These are phyloP conservation scores for Karstenula rhodostoma DNA, from an alignment of 2,329 filamentous ascomycete species.

Conservation along the genomic window DNA sequence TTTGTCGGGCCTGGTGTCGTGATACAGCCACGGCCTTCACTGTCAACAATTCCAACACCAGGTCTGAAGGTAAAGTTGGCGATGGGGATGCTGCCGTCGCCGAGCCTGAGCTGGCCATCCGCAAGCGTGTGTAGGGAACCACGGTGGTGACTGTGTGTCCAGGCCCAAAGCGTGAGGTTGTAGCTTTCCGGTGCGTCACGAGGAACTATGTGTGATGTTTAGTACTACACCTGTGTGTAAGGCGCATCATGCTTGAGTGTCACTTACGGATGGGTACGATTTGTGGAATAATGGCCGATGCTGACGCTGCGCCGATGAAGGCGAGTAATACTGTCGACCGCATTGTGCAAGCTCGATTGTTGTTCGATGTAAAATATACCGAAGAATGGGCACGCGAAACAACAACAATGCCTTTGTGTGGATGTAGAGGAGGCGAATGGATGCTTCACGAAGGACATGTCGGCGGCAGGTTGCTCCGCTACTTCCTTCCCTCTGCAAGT, in stretches of 20 bases:
- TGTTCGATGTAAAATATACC: conserved; percentile 10
- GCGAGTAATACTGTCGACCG: conserved; percentile 25
- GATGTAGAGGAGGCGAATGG: neutral
- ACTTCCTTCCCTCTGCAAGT: neutral
- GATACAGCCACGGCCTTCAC: conserved; percentile 66
- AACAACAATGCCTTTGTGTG: conserved; percentile 10
- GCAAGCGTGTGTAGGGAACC: conserved; percentile 54
- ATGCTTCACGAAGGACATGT: neutral
- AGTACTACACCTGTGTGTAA: neutral
- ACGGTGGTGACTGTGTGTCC: neutral
- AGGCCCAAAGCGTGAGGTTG: conserved; percentile 20
- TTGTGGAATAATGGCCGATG: conserved; percentile 21
- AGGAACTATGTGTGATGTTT: neutral
- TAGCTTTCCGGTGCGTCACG: neutral
- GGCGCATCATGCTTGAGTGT: neutral
- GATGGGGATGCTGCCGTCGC: conserved; percentile 56
- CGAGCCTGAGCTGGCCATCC: conserved; percentile 68
- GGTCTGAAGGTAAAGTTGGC: conserved; percentile 63
- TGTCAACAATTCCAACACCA: conserved; percentile 59
- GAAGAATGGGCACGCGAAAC: neutral
- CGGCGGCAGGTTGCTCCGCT: neutral
- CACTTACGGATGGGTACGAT: conserved; percentile 5
- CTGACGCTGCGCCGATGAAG: conserved; percentile 29
- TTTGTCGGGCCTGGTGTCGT: conserved; percentile 63
- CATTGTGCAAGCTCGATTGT: conserved; percentile 25